A percentile compares a stretch with the other conserved stretches of the same genome.
Evolutionary conservation across 352 stramenopile genomes (phyloP).

Genomic region (Globisporangium solare): DNA sequence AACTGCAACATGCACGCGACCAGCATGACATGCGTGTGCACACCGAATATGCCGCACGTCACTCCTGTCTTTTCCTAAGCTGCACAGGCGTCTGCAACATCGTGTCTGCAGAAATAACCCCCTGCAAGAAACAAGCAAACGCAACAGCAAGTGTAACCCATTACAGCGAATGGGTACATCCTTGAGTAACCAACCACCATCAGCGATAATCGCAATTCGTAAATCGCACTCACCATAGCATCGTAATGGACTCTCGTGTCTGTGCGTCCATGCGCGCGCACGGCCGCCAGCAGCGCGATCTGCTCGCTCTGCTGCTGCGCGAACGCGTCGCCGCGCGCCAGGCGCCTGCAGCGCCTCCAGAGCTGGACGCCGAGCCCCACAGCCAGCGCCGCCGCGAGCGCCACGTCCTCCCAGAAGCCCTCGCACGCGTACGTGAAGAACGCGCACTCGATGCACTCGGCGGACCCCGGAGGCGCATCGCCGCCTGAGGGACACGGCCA

Average conservation of each 20-base stretch:
- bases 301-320: slow-evolving; percentile 34
- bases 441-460: slow-evolving; percentile 34
- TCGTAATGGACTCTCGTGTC: slow-evolving; percentile 25
- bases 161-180: slow-evolving; percentile 1
- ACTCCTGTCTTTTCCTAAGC: not conserved
- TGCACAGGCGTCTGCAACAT: slow-evolving; percentile 10
- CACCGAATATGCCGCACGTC: not conserved
- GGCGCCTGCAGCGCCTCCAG: slow-evolving; percentile 25
- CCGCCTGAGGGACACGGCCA: slow-evolving; percentile 28
- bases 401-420: slow-evolving; percentile 54
- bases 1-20: too few species aligned
- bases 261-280: slow-evolving; percentile 48
- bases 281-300: slow-evolving; percentile 36
- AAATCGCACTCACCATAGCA: slow-evolving; percentile 31
- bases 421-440: slow-evolving; percentile 49
- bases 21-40: not conserved
- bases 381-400: slow-evolving; percentile 22
- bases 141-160: not conserved
- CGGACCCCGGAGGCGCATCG: slow-evolving; percentile 29
- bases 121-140: slow-evolving; percentile 10
- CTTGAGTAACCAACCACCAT: not conserved
- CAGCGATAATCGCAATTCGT: not conserved
- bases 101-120: slow-evolving; percentile 25
- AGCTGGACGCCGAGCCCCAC: slow-evolving; percentile 15
- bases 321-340: slow-evolving; percentile 25